A percentile compares a stretch with the other conserved stretches of the same genome.
phyloP scores from a whole-genome alignment of 805 yeast genomes.

The Teunomyces stri region DNA sequence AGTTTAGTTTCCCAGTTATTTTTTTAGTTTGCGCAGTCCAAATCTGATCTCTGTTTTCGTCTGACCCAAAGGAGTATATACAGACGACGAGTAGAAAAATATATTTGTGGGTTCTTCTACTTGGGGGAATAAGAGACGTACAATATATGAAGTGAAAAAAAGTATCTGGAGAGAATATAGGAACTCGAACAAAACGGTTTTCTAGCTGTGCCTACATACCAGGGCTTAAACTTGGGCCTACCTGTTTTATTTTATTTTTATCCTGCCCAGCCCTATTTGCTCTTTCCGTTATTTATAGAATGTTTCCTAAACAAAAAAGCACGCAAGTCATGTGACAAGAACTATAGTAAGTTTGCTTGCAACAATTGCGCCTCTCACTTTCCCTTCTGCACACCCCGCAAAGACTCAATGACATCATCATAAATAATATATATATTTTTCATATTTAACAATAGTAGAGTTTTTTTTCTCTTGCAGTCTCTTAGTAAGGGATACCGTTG shows the following conservation, averaged over 20 bases:
- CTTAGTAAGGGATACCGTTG: conserved; percentile 92
- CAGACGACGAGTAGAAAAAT: background rate
- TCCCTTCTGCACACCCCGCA: too few relatives aligned
- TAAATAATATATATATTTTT: background rate
- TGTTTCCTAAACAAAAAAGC: background rate
- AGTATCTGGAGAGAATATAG: background rate
- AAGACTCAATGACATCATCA: background rate
- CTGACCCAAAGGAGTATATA: background rate
- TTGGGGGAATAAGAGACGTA: background rate
- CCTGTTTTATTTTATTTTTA: background rate
- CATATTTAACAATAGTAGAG: background rate
- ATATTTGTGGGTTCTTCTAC: background rate
- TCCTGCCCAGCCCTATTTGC: background rate
- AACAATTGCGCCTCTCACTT: too few relatives aligned
- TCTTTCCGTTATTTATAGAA: background rate
- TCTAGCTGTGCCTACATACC: conserved; percentile 1
- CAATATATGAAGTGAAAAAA: too few relatives aligned
- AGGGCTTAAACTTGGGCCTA: background rate
- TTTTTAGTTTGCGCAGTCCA: background rate
- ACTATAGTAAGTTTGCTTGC: background rate
- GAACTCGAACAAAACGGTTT: background rate
- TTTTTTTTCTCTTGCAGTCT: background rate
- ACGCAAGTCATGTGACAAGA: background rate
- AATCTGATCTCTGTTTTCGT: conserved; percentile 4
- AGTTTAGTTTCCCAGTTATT: background rate